Evolutionary conservation across 257 asterid genomes (phyloP).

Genomic region (Lantana camara): DNA sequence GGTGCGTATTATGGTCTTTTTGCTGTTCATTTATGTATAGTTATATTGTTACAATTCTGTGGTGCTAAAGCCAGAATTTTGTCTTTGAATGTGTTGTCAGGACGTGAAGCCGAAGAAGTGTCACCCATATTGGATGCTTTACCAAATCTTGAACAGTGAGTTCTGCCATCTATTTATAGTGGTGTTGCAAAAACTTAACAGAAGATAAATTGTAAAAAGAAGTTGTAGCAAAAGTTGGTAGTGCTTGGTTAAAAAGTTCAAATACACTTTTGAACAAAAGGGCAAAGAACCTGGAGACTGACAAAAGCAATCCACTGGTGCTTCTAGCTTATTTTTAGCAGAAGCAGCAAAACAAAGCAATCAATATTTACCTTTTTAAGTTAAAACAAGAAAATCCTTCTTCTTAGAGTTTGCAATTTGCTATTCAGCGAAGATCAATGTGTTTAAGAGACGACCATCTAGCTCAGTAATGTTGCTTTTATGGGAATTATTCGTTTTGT

Average conservation of each 20-base stretch:
- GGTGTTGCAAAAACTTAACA: not conserved
- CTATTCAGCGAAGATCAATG: too few relatives aligned
- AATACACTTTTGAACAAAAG: too few relatives aligned
- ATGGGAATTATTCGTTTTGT: not conserved
- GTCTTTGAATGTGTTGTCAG: slow-evolving; percentile 37
- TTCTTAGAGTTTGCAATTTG: too few relatives aligned
- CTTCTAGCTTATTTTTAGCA: too few relatives aligned
- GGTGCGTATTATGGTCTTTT: slow-evolving; percentile 44
- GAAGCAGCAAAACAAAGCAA: too few relatives aligned
- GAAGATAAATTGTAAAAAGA: too few relatives aligned
- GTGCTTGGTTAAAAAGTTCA: too few relatives aligned
- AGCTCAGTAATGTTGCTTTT: not conserved
- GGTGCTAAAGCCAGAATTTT: not conserved
- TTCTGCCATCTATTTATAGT: not conserved
- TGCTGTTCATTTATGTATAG: not conserved
- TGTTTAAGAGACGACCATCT: not conserved
- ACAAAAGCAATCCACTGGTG: too few relatives aligned
- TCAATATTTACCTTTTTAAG: too few relatives aligned
- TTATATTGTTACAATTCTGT: not conserved
- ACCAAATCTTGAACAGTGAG: slow-evolving; percentile 94
- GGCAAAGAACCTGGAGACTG: too few relatives aligned
- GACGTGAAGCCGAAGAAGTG: slow-evolving; percentile 94
- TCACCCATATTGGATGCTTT: slow-evolving; percentile 88
- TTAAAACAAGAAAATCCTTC: too few relatives aligned
- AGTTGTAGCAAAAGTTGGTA: too few relatives aligned